Conservation (phyloP, 352 stramenopile species). For the Phytopythium aichiense region DNA sequence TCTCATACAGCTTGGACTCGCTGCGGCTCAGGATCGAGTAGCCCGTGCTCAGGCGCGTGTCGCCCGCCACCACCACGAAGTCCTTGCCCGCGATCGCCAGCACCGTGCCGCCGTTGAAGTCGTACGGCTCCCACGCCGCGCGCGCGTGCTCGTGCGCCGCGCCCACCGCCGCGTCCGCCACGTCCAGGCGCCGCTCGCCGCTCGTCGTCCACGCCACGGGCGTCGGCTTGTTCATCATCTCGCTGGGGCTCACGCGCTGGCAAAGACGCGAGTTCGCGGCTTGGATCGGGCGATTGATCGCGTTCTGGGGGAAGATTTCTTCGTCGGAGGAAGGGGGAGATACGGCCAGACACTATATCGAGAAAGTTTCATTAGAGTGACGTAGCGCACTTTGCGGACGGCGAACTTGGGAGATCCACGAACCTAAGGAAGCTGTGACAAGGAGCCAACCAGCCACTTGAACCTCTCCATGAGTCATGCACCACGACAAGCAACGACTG, state of each 20-base stretch:
- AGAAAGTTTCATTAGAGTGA: background rate
- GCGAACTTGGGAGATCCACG: background rate
- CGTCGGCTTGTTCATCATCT: conserved; percentile 27
- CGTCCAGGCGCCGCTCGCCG: conserved; percentile 39
- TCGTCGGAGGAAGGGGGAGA: background rate
- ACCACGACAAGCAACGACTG: background rate
- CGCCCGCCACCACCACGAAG: conserved; percentile 95
- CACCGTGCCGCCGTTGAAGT: conserved; percentile 84
- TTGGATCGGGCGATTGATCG: background rate
- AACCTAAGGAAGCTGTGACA: background rate
- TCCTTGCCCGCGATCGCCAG: conserved; percentile 94
- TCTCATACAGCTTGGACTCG: conserved; percentile 86
- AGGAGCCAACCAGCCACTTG: background rate
- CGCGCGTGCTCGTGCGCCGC: conserved; percentile 40
- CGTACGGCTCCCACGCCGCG: conserved; percentile 74
- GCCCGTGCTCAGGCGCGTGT: conserved; percentile 95
- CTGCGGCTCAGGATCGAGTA: conserved; percentile 97
- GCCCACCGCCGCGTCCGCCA: conserved; percentile 20
- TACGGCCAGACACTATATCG: background rate
- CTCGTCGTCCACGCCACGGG: conserved; percentile 66
- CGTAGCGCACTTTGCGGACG: background rate
- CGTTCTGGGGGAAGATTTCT: conserved; percentile 4
- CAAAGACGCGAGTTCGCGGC: background rate
- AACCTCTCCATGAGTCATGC: background rate
- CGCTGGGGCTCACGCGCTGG: background rate